Evolutionary conservation across 768 basidiomycete genomes (phyloP).

Genomic region (Podaxis carcinomalis): DNA sequence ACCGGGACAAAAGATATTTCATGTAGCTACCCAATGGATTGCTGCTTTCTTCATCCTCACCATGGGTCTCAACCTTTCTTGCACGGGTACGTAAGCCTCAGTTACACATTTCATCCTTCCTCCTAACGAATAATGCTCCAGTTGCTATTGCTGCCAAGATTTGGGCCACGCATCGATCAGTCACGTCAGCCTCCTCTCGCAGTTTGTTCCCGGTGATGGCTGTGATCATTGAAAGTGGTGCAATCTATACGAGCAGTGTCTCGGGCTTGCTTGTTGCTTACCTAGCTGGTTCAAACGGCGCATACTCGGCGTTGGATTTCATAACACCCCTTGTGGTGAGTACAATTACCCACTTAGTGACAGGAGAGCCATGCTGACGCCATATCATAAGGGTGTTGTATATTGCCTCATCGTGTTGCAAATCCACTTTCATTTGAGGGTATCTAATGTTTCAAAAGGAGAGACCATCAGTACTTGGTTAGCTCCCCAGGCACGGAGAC

Average conservation of each 20-base stretch:
- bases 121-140: neutral
- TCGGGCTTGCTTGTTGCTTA: neutral
- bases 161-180: neutral
- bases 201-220: conserved; percentile 3
- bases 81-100: neutral
- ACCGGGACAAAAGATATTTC: neutral
- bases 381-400: neutral
- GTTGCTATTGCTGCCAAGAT: conserved; percentile 1
- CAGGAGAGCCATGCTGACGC: neutral
- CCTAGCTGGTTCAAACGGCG: neutral
- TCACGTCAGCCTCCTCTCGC: neutral
- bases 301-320: conserved; percentile 4
- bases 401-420: conserved; percentile 8
- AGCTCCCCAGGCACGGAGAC: neutral
- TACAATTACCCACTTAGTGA: neutral
- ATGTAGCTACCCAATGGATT: neutral
- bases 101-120: neutral
- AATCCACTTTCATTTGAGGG: conserved; percentile 1
- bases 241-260: neutral
- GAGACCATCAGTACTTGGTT: neutral
- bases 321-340: conserved; percentile 7
- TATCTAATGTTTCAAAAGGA: neutral
- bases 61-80: conserved; percentile 2
- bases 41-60: conserved; percentile 5
- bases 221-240: conserved; percentile 2